phyloP scores from a whole-genome alignment of 1,284 basidiomycete genomes.

The Porodaedalea pini region DNA sequence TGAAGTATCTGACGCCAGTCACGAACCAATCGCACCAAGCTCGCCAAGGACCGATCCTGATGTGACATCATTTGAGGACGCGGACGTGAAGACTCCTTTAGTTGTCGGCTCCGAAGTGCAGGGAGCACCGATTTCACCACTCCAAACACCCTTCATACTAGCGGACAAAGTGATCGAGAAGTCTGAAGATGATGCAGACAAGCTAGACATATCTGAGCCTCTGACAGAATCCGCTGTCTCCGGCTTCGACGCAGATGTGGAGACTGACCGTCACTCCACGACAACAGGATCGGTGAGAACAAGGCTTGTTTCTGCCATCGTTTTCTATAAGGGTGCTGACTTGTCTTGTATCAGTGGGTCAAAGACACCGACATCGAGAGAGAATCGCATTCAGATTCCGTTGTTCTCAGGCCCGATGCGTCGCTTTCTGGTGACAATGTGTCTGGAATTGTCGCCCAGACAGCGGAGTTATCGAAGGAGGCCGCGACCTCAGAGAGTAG shows the following conservation, averaged over 20 bases:
- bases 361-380: conserved; percentile 4
- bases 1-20: conserved; percentile 21
- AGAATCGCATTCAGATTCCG: not conserved
- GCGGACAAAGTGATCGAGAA: not conserved
- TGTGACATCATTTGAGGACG: not conserved
- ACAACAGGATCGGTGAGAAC: not conserved
- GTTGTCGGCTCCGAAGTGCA: not conserved
- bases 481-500: not conserved
- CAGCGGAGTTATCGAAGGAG: conserved; percentile 1
- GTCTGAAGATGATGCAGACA: not conserved
- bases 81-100: conserved; percentile 11
- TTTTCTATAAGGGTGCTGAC: no score
- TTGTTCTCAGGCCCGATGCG: not conserved
- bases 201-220: not conserved
- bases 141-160: conserved; percentile 4
- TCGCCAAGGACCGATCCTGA: conserved; percentile 19
- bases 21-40: conserved; percentile 10
- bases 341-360: not conserved
- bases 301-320: no score
- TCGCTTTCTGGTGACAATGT: no score
- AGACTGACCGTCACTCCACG: not conserved
- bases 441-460: no score
- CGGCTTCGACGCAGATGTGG: conserved; percentile 3
- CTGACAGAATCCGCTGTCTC: conserved; percentile 1
- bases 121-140: conserved; percentile 5